Percentiles rank a stretch among this genome's conserved stretches.
These are phyloP conservation scores for Gaeumannomyces tritici DNA, from an alignment of 2,329 filamentous ascomycete species.

Conservation along the genomic window DNA sequence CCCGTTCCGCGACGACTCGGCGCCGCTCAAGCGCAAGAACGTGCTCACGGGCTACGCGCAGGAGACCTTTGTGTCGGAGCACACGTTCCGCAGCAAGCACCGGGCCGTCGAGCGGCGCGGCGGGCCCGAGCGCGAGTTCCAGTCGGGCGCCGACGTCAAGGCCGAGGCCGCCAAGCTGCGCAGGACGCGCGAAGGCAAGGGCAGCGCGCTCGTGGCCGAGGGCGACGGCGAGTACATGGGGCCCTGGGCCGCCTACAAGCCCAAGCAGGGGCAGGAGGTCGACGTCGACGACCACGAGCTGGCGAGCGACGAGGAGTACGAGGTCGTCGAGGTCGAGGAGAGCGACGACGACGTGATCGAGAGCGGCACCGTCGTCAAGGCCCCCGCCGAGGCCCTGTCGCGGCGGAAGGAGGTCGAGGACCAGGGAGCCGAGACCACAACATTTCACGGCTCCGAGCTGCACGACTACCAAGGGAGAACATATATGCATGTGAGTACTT, in stretches of 20 bases:
- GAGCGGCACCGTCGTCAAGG: slow-evolving; percentile 51
- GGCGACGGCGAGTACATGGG: slow-evolving; percentile 85
- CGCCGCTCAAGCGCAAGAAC: slow-evolving; percentile 63
- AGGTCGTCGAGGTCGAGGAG: slow-evolving; percentile 68
- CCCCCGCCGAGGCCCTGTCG: slow-evolving; percentile 43
- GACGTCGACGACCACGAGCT: slow-evolving; percentile 68
- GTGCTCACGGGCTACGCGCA: slow-evolving; percentile 78
- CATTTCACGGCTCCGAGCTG: slow-evolving; percentile 74
- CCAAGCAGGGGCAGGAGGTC: slow-evolving; percentile 28
- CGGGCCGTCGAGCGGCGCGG: slow-evolving; percentile 66
- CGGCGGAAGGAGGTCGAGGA: slow-evolving; percentile 49
- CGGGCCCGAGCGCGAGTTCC: slow-evolving; percentile 45
- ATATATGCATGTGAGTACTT: slow-evolving; percentile 35
- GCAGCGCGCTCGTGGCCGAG: slow-evolving; percentile 73
- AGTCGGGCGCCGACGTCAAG: slow-evolving; percentile 51
- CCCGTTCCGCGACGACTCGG: slow-evolving; percentile 57
- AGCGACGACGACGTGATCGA: slow-evolving; percentile 58
- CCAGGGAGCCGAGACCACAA: slow-evolving; percentile 66
- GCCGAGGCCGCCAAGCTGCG: slow-evolving; percentile 59
- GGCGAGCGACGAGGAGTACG: slow-evolving; percentile 69
- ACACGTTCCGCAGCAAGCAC: slow-evolving; percentile 81
- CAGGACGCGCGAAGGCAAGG: slow-evolving; percentile 74
- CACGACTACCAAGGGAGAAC: slow-evolving; percentile 92
- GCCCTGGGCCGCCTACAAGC: slow-evolving; percentile 80
- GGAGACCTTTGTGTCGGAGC: slow-evolving; percentile 82